Conservation (phyloP, 139 green algal species). For the Deuterostichococcus epilithicus region DNA sequence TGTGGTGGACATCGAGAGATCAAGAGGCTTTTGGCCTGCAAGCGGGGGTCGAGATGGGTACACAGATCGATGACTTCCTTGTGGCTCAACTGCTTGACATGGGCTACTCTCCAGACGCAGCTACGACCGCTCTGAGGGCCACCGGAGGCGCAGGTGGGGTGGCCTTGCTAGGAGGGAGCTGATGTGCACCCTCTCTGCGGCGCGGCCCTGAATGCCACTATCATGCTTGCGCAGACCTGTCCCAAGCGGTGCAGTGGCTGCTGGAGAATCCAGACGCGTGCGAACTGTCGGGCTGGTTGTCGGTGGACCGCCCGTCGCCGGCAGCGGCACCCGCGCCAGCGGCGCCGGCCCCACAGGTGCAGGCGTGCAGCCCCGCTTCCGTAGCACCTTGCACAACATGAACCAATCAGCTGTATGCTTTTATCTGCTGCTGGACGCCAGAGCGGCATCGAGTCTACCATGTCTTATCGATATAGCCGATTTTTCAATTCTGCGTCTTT, state of each 20-base stretch:
- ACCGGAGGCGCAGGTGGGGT: constrained; percentile 26
- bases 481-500: neutral
- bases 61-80: neutral
- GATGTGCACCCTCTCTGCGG: too few species aligned
- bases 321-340: neutral
- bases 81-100: constrained; percentile 27
- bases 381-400: too few species aligned
- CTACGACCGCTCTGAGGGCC: constrained; percentile 17
- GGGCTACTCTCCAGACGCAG: constrained; percentile 20
- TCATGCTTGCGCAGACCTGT: constrained; percentile 12
- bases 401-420: too few species aligned
- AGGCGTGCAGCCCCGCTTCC: too few species aligned
- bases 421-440: too few species aligned
- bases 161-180: neutral
- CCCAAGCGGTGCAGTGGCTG: constrained; percentile 36
- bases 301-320: neutral
- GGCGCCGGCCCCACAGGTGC: neutral
- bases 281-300: neutral
- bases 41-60: too few species aligned
- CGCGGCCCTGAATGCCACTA: too few species aligned
- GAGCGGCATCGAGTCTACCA: too few species aligned
- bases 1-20: too few species aligned
- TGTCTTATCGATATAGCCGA: neutral
- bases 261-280: neutral
- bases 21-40: too few species aligned